These are phyloP conservation scores for Diutina scorzettiae DNA, from an alignment of 1,139 yeast genomes.

Conservation along the genomic window DNA sequence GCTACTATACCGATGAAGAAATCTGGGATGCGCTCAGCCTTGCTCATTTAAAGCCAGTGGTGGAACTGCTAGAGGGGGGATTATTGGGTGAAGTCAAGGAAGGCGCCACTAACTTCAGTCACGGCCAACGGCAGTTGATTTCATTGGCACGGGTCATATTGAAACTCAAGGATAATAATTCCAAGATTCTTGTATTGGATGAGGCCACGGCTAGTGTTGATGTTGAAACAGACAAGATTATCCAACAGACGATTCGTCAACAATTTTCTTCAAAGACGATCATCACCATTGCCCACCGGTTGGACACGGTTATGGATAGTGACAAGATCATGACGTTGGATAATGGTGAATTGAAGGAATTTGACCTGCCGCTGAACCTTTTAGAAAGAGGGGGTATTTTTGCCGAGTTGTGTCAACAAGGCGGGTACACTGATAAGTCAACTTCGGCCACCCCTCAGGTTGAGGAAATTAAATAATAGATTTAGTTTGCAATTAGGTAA, in stretches of 20 bases:
- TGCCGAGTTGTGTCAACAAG: slow-evolving; percentile 14
- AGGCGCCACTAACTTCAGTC: slow-evolving; percentile 63
- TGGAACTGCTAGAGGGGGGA: slow-evolving; percentile 9
- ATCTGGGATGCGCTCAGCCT: slow-evolving; percentile 42
- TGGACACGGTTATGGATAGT: slow-evolving; percentile 72
- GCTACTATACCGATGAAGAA: slow-evolving; percentile 36
- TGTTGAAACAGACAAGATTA: slow-evolving; percentile 61
- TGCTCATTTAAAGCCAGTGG: slow-evolving; percentile 37
- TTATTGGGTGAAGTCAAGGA: slow-evolving; percentile 33
- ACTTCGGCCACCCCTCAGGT: too few species aligned
- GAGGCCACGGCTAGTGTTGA: slow-evolving; percentile 87
- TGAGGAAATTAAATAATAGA: too few species aligned
- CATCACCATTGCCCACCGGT: slow-evolving; percentile 70
- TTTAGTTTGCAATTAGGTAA: too few species aligned
- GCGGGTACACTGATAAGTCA: not conserved
- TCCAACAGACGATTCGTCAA: slow-evolving; percentile 60
- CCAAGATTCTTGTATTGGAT: slow-evolving; percentile 57
- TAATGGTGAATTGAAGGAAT: slow-evolving; percentile 55
- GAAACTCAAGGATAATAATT: slow-evolving; percentile 16
- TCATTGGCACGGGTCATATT: slow-evolving; percentile 67
- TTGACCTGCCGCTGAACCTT: slow-evolving; percentile 47
- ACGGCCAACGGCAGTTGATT: slow-evolving; percentile 68
- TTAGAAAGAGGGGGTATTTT: slow-evolving; percentile 34
- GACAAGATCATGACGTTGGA: slow-evolving; percentile 64
- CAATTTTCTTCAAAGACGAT: slow-evolving; percentile 59